Conservation (phyloP, 179 eudicot species). For the Patellifolia procumbens region DNA sequence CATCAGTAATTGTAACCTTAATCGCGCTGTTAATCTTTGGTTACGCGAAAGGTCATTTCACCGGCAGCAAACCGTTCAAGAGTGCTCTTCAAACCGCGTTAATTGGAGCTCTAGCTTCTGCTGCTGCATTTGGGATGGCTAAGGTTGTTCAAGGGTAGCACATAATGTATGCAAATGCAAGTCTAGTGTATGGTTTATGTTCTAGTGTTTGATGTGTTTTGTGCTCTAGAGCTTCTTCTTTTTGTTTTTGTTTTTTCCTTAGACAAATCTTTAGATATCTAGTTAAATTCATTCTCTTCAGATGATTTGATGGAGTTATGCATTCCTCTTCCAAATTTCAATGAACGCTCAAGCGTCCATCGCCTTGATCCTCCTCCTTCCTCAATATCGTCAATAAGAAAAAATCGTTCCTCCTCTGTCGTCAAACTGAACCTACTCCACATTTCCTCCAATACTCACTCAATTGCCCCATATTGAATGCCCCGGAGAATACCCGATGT, state of each 20-base stretch:
- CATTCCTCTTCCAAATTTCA: background rate
- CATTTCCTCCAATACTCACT: too few species aligned
- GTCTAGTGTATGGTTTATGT: background rate
- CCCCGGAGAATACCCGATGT: too few species aligned
- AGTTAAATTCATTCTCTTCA: background rate
- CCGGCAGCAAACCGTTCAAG: slow-evolving; percentile 57
- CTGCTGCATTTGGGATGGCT: slow-evolving; percentile 94
- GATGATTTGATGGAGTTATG: background rate
- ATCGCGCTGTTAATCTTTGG: slow-evolving; percentile 76
- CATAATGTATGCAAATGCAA: background rate
- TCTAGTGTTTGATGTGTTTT: background rate
- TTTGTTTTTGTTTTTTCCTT: background rate
- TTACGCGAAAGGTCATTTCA: slow-evolving; percentile 73
- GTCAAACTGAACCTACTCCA: too few species aligned
- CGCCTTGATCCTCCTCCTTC: too few species aligned
- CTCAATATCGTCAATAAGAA: too few species aligned
- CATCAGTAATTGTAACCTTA: slow-evolving; percentile 62
- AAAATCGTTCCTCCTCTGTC: too few species aligned
- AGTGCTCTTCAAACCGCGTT: slow-evolving; percentile 84
- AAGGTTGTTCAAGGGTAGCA: slow-evolving; percentile 53
- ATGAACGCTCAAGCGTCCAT: too few species aligned
- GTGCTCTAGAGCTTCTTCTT: background rate
- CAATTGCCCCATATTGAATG: too few species aligned
- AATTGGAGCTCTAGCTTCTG: slow-evolving; percentile 88
- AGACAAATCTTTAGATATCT: background rate